A percentile compares a stretch with the other conserved stretches of the same genome.
phyloP scores from a whole-genome alignment of 768 basidiomycete species.

The Pholiota conissans region DNA sequence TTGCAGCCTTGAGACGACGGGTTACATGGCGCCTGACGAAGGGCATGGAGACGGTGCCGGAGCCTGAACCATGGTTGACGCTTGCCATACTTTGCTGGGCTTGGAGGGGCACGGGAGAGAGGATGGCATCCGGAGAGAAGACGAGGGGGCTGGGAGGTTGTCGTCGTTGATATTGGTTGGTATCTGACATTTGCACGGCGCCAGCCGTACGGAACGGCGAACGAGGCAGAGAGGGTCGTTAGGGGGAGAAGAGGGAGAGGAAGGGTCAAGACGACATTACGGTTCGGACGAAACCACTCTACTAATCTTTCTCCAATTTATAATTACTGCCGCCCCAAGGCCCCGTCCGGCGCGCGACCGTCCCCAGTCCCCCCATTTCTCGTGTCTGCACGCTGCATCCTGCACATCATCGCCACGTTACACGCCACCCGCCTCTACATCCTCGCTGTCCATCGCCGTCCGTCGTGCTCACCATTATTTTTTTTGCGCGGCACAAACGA shows the following conservation, averaged over 20 bases:
- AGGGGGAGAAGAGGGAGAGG: constrained; percentile 19
- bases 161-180: constrained; percentile 45
- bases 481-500: neutral
- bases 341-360: constrained; percentile 16
- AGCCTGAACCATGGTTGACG: constrained; percentile 42
- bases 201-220: constrained; percentile 13
- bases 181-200: constrained; percentile 47
- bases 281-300: constrained; percentile 7
- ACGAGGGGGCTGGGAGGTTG: constrained; percentile 81
- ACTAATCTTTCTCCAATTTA: constrained; percentile 12
- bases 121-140: constrained; percentile 66
- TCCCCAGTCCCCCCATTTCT: constrained; percentile 9
- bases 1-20: constrained; percentile 88
- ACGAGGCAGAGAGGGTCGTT: constrained; percentile 12
- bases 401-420: neutral
- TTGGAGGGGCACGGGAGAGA: constrained; percentile 51
- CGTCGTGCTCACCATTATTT: neutral
- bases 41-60: constrained; percentile 87
- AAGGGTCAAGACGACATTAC: constrained; percentile 27
- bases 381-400: neutral
- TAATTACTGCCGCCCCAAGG: constrained; percentile 14
- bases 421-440: neutral
- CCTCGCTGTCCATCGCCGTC: neutral
- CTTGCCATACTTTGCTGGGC: constrained; percentile 38
- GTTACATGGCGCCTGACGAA: constrained; percentile 93